Evolutionary conservation across 768 basidiomycete species (phyloP).

Genomic region (Trametes cingulata): DNA sequence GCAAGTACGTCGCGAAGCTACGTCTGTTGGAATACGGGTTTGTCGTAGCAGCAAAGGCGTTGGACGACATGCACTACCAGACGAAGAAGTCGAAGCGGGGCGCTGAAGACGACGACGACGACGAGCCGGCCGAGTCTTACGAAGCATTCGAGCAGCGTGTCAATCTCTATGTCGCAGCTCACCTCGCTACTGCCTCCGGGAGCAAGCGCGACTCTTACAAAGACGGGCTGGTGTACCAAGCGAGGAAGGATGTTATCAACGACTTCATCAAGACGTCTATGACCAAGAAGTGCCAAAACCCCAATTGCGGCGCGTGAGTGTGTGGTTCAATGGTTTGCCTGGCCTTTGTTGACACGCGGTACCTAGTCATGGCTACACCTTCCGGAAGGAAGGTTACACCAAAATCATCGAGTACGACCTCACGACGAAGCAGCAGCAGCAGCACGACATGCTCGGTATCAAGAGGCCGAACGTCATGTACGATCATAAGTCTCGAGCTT

Average conservation of each 20-base stretch:
- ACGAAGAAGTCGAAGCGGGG: constrained; percentile 35
- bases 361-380: constrained; percentile 74
- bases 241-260: constrained; percentile 76
- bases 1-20: constrained; percentile 84
- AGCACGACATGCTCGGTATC: constrained; percentile 50
- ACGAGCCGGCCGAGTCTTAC: constrained; percentile 55
- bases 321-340: neutral
- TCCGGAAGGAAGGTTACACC: constrained; percentile 90
- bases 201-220: constrained; percentile 85
- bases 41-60: constrained; percentile 71
- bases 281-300: constrained; percentile 73
- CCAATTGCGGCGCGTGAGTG: constrained; percentile 72
- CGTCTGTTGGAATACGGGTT: constrained; percentile 88
- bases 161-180: constrained; percentile 64
- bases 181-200: constrained; percentile 42
- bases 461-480: constrained; percentile 78
- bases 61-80: constrained; percentile 66
- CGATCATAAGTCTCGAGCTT: constrained; percentile 34
- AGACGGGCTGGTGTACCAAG: constrained; percentile 83
- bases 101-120: constrained; percentile 46
- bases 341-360: constrained; percentile 4
- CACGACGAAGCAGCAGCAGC: constrained; percentile 70
- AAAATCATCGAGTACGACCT: constrained; percentile 96
- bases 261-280: constrained; percentile 77
- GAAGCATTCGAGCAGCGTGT: constrained; percentile 64